Percentiles rank a stretch among this genome's conserved stretches.
Evolutionary conservation across 78 protist species (phyloP).

Genomic region (Dictyostelium citrinum): DNA sequence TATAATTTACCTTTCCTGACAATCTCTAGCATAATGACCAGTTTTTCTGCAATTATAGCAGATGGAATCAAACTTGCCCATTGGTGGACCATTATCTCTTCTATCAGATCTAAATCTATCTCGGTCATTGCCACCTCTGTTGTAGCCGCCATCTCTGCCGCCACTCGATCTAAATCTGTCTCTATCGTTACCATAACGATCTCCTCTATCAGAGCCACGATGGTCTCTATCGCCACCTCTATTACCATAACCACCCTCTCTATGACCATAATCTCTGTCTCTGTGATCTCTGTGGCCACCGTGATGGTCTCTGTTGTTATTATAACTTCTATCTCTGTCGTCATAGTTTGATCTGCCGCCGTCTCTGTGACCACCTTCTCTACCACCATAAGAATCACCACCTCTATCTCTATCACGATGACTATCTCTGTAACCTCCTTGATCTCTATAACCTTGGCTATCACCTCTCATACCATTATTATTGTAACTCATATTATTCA

Average conservation of each 20-base stretch:
- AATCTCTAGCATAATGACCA: slow-evolving; percentile 73
- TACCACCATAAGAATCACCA: neutral
- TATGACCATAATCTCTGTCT: neutral
- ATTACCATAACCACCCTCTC: neutral
- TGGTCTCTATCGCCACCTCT: neutral
- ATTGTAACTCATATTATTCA: neutral
- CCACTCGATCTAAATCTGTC: neutral
- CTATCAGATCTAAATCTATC: neutral
- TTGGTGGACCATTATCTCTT: neutral
- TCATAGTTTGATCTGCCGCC: neutral
- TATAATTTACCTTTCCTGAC: slow-evolving; percentile 19
- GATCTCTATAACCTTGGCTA: neutral
- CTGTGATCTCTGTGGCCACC: neutral
- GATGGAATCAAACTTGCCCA: neutral
- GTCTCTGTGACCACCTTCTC: neutral
- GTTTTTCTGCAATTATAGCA: slow-evolving; percentile 49
- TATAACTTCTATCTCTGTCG: neutral
- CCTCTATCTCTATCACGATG: neutral
- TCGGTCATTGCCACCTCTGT: neutral
- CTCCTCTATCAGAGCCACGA: neutral
- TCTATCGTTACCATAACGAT: neutral
- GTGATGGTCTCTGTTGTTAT: neutral
- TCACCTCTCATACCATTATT: neutral
- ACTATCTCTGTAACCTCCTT: slow-evolving; percentile 2
- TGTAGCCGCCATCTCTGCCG: neutral